Evolutionary conservation across 768 basidiomycete genomes (phyloP).

Genomic region (Pisolithus albus): DNA sequence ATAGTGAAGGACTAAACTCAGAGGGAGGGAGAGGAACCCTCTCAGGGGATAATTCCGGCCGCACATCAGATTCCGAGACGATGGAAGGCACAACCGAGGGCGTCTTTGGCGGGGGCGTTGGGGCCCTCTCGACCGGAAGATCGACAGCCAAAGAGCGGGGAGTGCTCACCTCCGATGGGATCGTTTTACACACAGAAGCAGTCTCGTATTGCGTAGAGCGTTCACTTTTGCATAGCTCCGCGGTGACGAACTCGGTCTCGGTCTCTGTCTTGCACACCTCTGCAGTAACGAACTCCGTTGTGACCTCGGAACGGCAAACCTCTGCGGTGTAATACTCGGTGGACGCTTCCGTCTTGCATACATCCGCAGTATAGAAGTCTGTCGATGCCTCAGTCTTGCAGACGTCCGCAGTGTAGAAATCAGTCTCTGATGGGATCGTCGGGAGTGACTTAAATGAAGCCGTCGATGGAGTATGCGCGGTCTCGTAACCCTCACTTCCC

Average conservation of each 20-base stretch:
- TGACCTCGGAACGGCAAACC: slow-evolving; percentile 36
- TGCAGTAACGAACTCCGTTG: slow-evolving; percentile 42
- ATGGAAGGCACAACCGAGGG: slow-evolving; percentile 23
- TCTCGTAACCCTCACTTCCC: slow-evolving; percentile 48
- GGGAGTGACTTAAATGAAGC: slow-evolving; percentile 53
- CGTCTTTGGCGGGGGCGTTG: slow-evolving; percentile 23
- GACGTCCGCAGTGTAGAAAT: slow-evolving; percentile 36
- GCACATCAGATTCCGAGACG: slow-evolving; percentile 19
- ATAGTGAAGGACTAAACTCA: slow-evolving; percentile 22
- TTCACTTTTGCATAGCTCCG: slow-evolving; percentile 34
- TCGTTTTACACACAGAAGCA: slow-evolving; percentile 34
- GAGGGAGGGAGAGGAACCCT: slow-evolving; percentile 37
- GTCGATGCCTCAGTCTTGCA: slow-evolving; percentile 38
- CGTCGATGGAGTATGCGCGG: slow-evolving; percentile 37
- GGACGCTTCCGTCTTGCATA: slow-evolving; percentile 35
- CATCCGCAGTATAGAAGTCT: slow-evolving; percentile 44
- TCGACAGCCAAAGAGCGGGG: slow-evolving; percentile 33
- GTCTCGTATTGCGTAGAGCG: slow-evolving; percentile 36
- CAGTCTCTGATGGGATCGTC: slow-evolving; percentile 51
- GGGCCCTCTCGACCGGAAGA: slow-evolving; percentile 15
- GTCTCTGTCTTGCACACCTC: slow-evolving; percentile 29
- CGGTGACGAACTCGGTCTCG: slow-evolving; percentile 42
- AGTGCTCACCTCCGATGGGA: slow-evolving; percentile 30
- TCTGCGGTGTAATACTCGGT: slow-evolving; percentile 48
- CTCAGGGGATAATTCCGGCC: slow-evolving; percentile 16